phyloP scores from a whole-genome alignment of 805 yeast genomes.

The Saccharomyces paradoxus region DNA sequence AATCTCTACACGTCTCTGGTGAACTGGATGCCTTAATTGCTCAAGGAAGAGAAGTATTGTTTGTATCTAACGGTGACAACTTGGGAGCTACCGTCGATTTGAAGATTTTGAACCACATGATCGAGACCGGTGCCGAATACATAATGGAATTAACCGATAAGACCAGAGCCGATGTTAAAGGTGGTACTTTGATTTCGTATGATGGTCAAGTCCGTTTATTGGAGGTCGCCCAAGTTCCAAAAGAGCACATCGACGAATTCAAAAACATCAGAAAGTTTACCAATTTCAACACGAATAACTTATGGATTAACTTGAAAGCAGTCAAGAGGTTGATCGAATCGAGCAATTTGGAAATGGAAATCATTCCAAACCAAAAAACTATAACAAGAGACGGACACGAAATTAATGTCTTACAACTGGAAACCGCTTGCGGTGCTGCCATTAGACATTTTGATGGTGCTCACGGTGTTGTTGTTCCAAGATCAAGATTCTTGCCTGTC shows the following conservation, averaged over 20 bases:
- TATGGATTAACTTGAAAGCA: conserved; percentile 94
- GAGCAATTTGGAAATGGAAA: conserved; percentile 78
- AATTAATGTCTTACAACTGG: conserved; percentile 83
- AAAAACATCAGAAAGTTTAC: conserved; percentile 96
- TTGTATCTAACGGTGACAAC: conserved; percentile 97
- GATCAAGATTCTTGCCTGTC: conserved; percentile 95
- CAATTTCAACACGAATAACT: conserved; percentile 94
- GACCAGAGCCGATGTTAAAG: conserved; percentile 97
- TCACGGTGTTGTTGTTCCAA: conserved; percentile 96
- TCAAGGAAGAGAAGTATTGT: conserved; percentile 89
- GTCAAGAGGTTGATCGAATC: conserved; percentile 84
- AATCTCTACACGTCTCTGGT: conserved; percentile 80
- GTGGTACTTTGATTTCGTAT: conserved; percentile 94
- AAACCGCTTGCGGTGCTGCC: conserved; percentile 99
- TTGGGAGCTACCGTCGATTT: conserved; percentile 97
- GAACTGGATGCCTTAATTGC: conserved; percentile 82
- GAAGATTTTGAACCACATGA: conserved; percentile 84
- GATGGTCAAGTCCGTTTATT: conserved; percentile 85
- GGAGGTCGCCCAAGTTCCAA: conserved; percentile 56
- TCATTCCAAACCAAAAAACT: conserved; percentile 89
- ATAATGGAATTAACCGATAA: conserved; percentile 98
- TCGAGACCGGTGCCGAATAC: conserved; percentile 85
- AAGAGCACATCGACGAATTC: conserved; percentile 70
- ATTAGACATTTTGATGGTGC: conserved; percentile 92
- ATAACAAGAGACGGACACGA: conserved; percentile 70